Evolutionary conservation across 108 stramenopile species (phyloP), one percentile per base, ranked within the genome.

Genomic region (Cyclostephanos invisitatus): DNA sequence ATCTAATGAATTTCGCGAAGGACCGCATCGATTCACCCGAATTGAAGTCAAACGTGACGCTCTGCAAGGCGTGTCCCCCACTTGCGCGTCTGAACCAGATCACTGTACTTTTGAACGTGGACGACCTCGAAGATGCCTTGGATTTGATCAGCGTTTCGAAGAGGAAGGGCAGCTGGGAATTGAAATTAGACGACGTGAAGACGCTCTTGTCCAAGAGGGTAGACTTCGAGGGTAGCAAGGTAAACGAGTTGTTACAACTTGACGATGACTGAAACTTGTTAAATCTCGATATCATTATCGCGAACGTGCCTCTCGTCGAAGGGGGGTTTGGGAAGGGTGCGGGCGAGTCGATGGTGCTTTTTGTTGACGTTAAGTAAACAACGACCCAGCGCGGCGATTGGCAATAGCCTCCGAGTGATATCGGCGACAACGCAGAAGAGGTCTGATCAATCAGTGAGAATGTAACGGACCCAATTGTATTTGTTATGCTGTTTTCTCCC

Each of bases 71-170:
- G 10, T 94, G 93, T 48, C 76, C 77, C 0, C 83, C 93, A 1
- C 80, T 94, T 49, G 84, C 84, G 5, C 90, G 93, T 44, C 70
- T 94, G 20, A 55, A 87, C 21, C 93, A 94, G 75, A 90, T 94
- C 62, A 75, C 90, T 1, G 75, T 86, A 17, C 66, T 94, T 22
- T 18, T 94, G 72, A 89, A 90, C 73, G 90, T 91, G 3, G 93
- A 94, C 44, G 93, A 94, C 68, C 59, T 94, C 57, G 93, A 94
- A 12, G 93, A 94, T 68, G 89, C 88, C 1, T 49, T 94, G 25
- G 93, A 94, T 80, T 76, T 94, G 48, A 87, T 94, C 47, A 75
- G 83, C 11, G 84, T 87, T 38, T 87, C 83, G 18, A 91, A 91
- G 65, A 75, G 90, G 38, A 94, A 94, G 57, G 87, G 86, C 51